phyloP scores from a whole-genome alignment of 169 alveolate species.

The Plasmodium fragile region DNA sequence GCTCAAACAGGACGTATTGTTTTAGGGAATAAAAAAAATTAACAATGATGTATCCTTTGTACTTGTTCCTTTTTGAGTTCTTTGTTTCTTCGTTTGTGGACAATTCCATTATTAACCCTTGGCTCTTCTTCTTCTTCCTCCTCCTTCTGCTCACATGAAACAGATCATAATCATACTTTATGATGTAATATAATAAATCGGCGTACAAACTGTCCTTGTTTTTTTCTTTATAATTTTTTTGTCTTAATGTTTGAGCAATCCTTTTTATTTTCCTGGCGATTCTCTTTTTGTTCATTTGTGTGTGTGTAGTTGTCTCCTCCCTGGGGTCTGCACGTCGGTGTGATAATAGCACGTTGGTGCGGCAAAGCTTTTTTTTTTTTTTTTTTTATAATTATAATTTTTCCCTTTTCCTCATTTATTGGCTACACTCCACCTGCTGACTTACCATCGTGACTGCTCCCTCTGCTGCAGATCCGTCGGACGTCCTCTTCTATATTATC shows the following conservation, averaged over 20 bases:
- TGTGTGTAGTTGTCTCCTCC: background rate
- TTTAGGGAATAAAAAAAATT: conserved; percentile 55
- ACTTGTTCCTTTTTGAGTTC: background rate
- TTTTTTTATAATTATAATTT: too few species aligned
- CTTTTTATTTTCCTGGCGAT: conserved; percentile 20
- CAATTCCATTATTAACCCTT: background rate
- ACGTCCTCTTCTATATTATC: conserved; percentile 33
- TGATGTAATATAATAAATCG: conserved; percentile 39
- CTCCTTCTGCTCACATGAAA: background rate
- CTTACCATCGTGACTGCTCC: conserved; percentile 13
- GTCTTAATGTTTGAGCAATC: conserved; percentile 1
- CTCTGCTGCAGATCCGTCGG: background rate
- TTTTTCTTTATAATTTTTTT: conserved; percentile 4
- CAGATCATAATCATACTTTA: conserved; percentile 48
- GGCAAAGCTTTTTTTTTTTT: too few species aligned
- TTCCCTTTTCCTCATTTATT: background rate
- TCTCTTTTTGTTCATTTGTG: background rate
- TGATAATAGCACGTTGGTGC: too few species aligned
- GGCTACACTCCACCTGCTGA: background rate
- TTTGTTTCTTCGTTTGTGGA: background rate
- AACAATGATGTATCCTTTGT: conserved; percentile 43
- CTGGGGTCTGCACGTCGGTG: background rate
- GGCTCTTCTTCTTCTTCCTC: background rate
- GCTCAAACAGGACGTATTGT: conserved; percentile 49
- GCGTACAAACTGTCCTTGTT: conserved; percentile 13